Base-by-base conservation (phyloP, 169 alveolate genomes). In the Theileria luwenshuni region DNA sequence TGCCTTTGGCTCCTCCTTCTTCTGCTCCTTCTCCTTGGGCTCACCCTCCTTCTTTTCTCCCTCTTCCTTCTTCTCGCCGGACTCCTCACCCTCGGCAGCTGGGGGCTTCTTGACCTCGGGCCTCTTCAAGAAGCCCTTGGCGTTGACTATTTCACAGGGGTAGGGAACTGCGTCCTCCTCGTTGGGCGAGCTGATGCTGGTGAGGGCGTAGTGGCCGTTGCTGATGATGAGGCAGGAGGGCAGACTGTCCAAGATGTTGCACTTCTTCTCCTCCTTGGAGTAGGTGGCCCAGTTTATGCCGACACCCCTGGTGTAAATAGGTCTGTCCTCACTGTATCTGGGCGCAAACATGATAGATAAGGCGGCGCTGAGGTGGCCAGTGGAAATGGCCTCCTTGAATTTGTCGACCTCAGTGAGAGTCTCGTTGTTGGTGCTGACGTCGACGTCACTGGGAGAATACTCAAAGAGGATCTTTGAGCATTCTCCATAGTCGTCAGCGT, bases 221-320 rank as follows among this genome's bases (percentile, higher is more conserved):
- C 74, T 67, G 38, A 85, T 62, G 58, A 89, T 77, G 58, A 89
- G 77, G 33, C 94, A 89, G 64, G 83, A 76, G 13, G 94, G 94
- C 32, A 74, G 67, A 32, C 45, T 69, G 59, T 75, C 77, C 54
- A 83, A 62, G 25, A 89, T 35, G 47, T 75, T 58, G 52, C 94
- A 89, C 33, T 35, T 33, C 8, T 84, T 73, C 8, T 47, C 68
- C 48, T 28, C 62, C 25, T 1, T 41, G 33, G 81, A 74, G 79
- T 69, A 89, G 59, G 81, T 85, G 1, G 84, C 94, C 94, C 94
- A 89, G 72, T 89, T 89, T 56, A 48, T 74, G 13, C 94, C 94
- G 38, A 52, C 76, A 47, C 94, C 94, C 33, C 54, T 63, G 54
- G 91, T 80, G 21, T 76, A 56, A 32, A 56, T 33, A 2, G 56